phyloP scores from a whole-genome alignment of 2,329 filamentous ascomycete genomes.

The Cladobotryum protrusum region DNA sequence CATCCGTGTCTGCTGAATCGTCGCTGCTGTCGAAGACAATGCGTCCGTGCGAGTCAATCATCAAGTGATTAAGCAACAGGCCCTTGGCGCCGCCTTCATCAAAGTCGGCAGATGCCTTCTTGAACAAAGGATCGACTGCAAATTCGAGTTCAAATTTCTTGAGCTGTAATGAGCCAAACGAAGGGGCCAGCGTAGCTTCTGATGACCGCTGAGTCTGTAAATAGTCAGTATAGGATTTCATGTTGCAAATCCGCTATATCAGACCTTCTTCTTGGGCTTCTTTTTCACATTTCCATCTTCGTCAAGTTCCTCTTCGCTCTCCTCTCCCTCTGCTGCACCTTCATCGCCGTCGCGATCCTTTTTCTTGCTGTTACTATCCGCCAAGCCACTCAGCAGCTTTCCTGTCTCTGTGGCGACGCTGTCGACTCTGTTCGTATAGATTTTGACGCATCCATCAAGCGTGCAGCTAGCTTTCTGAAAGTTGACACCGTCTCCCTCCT shows the following conservation, averaged over 20 bases:
- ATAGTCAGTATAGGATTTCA: not conserved
- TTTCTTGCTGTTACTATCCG: slow-evolving; percentile 77
- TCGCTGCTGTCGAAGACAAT: slow-evolving; percentile 99
- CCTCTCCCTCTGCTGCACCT: slow-evolving; percentile 62
- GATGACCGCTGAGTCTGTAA: slow-evolving; percentile 64
- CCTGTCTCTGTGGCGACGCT: slow-evolving; percentile 97
- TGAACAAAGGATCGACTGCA: slow-evolving; percentile 95
- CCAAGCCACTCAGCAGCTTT: slow-evolving; percentile 86
- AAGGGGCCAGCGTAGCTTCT: slow-evolving; percentile 86
- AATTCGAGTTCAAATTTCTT: slow-evolving; percentile 99
- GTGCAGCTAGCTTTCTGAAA: slow-evolving; percentile 98
- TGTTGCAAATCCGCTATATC: not conserved
- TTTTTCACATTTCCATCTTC: slow-evolving; percentile 55
- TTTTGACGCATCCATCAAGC: slow-evolving; percentile 95
- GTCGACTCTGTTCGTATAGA: slow-evolving; percentile 96
- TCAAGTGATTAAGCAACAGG: slow-evolving; percentile 88
- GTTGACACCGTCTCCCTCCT: slow-evolving; percentile 94
- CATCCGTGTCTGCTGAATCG: slow-evolving; percentile 55
- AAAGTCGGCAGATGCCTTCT: slow-evolving; percentile 96
- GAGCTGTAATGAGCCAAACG: slow-evolving; percentile 79
- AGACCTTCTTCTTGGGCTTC: slow-evolving; percentile 69
- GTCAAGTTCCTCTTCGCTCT: slow-evolving; percentile 56
- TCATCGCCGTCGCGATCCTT: slow-evolving; percentile 59
- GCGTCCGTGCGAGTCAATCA: slow-evolving; percentile 83
- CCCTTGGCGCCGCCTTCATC: slow-evolving; percentile 97